These are phyloP conservation scores for Lobosporangium transversale DNA, from an alignment of 192 early-diverging fungal species.

Conservation along the genomic window DNA sequence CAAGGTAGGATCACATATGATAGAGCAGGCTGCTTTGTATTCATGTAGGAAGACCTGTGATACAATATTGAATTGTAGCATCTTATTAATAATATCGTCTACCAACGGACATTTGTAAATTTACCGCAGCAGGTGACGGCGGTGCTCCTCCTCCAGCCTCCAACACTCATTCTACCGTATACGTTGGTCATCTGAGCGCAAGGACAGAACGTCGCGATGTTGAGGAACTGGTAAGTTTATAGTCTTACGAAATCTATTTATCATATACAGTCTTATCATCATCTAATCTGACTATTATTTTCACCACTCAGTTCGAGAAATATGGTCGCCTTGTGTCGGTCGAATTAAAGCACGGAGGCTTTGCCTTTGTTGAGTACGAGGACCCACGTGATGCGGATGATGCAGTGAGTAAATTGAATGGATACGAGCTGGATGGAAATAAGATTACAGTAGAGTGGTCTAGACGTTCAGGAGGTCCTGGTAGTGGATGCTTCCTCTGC, in stretches of 20 bases:
- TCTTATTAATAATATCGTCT: too few relatives aligned
- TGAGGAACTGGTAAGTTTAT: constrained; percentile 60
- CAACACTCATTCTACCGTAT: constrained; percentile 52
- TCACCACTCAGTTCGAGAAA: constrained; percentile 55
- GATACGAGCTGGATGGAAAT: constrained; percentile 61
- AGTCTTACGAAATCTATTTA: too few relatives aligned
- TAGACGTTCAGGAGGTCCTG: constrained; percentile 59
- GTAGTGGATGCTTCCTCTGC: constrained; percentile 66
- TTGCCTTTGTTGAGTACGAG: constrained; percentile 66
- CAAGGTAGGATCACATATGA: constrained; percentile 35
- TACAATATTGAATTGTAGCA: too few relatives aligned
- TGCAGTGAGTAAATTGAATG: constrained; percentile 61
- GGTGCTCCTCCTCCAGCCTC: constrained; percentile 23
- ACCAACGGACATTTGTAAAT: too few relatives aligned
- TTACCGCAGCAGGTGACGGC: constrained; percentile 26
- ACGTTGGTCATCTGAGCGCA: constrained; percentile 61
- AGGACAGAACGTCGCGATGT: constrained; percentile 62
- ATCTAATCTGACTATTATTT: too few relatives aligned
- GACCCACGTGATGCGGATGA: constrained; percentile 64
- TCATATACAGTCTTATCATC: too few relatives aligned
- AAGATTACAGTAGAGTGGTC: constrained; percentile 63
- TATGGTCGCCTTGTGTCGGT: constrained; percentile 61
- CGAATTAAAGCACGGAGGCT: constrained; percentile 63
- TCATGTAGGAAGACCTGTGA: too few relatives aligned
- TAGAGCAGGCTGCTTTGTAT: too few relatives aligned